These are phyloP conservation scores for Phascolomyces articulosus DNA, from an alignment of 371 early-diverging fungal genomes.

Conservation along the genomic window DNA sequence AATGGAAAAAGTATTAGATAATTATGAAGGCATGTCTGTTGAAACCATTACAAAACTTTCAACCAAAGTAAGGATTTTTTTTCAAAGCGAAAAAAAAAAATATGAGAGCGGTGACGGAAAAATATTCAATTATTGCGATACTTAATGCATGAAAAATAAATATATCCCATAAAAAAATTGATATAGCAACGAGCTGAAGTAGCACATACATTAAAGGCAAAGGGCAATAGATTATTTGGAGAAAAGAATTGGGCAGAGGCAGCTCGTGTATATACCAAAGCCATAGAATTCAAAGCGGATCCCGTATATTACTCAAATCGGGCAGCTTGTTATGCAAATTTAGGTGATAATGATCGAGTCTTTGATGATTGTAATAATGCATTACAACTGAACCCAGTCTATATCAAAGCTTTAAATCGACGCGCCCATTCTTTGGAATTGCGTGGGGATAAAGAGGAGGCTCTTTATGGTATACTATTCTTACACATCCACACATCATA, in stretches of 20 bases:
- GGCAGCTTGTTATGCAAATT: constrained; percentile 87
- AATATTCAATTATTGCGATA: too few species aligned
- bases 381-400: constrained; percentile 73
- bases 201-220: constrained; percentile 79
- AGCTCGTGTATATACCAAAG: constrained; percentile 84
- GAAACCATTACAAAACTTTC: background rate
- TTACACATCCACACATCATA: background rate
- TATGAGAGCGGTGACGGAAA: too few species aligned
- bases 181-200: constrained; percentile 62
- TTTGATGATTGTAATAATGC: constrained; percentile 75
- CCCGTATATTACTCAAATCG: constrained; percentile 93
- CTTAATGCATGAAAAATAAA: constrained; percentile 2
- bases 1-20: background rate
- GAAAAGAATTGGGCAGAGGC: constrained; percentile 85
- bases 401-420: constrained; percentile 81
- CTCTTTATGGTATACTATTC: constrained; percentile 70
- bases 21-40: background rate
- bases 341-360: constrained; percentile 73
- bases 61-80: background rate
- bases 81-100: constrained; percentile 19
- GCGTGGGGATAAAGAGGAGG: constrained; percentile 64
- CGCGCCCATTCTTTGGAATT: constrained; percentile 83
- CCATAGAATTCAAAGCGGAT: constrained; percentile 77
- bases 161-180: background rate
- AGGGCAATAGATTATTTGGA: constrained; percentile 87